A percentile compares a stretch with the other conserved stretches of the same genome.
Evolutionary conservation across 164 flowering plant genomes (phyloP).

Genomic region (Aristolochia fimbriata): DNA sequence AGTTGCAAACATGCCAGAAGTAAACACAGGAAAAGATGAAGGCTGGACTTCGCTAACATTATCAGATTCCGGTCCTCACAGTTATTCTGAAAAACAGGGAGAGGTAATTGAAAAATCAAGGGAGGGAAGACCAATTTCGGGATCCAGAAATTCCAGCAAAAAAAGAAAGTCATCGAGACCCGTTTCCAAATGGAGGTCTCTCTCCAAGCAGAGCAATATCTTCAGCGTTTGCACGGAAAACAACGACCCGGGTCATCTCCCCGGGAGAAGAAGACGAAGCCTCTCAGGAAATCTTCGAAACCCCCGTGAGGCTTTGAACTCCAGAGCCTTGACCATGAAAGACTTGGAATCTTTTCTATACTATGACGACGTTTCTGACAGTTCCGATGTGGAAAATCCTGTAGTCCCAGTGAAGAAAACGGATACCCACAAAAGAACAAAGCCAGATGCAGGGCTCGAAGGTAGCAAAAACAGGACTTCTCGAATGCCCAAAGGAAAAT

Average conservation of each 20-base stretch:
- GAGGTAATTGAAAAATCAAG: constrained; percentile 4
- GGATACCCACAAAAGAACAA: not conserved
- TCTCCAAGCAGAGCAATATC: constrained; percentile 14
- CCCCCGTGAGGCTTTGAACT: not conserved
- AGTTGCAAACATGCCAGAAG: constrained; percentile 11
- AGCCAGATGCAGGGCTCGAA: not conserved
- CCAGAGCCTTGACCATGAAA: constrained; percentile 8
- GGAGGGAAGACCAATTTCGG: constrained; percentile 13
- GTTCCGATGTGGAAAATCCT: not conserved
- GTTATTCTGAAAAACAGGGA: not conserved
- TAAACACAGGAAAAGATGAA: constrained; percentile 33
- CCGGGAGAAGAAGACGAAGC: not conserved
- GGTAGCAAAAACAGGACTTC: not conserved
- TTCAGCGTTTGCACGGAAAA: not conserved
- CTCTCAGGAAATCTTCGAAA: not conserved
- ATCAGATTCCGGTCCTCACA: constrained; percentile 3
- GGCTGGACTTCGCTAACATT: constrained; percentile 31
- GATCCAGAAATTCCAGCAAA: constrained; percentile 15
- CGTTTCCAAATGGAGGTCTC: constrained; percentile 28
- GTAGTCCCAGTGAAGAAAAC: not conserved
- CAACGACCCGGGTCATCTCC: not conserved
- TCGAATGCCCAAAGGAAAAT: not conserved
- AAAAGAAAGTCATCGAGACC: constrained; percentile 16
- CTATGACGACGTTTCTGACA: constrained; percentile 10
- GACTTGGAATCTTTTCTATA: constrained; percentile 22